phyloP scores from a whole-genome alignment of 495 filamentous ascomycete species.

The Penicillium lagena region DNA sequence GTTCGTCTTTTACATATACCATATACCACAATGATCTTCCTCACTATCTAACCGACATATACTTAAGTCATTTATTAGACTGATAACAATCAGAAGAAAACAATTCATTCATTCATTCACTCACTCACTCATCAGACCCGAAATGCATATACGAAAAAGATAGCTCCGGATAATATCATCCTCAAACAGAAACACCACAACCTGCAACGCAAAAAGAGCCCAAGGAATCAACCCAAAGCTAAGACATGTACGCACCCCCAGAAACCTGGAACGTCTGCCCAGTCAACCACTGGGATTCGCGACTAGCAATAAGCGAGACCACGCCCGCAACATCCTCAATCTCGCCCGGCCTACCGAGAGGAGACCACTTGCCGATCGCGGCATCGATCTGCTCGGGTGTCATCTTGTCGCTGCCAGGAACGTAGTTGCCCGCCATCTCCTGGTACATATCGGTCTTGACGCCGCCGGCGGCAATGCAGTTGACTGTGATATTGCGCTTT shows the following conservation, averaged over 20 bases:
- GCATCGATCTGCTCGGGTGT: slow-evolving; percentile 22
- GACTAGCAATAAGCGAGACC: slow-evolving; percentile 45
- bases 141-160: too few species aligned
- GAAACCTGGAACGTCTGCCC: slow-evolving; percentile 49
- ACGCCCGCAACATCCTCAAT: slow-evolving; percentile 48
- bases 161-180: too few species aligned
- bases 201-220: too few species aligned
- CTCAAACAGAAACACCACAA: too few species aligned
- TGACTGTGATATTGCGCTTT: slow-evolving; percentile 42
- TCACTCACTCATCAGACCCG: too few species aligned
- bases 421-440: slow-evolving; percentile 30
- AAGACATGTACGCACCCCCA: slow-evolving; percentile 31
- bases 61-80: too few species aligned
- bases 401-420: slow-evolving; percentile 28
- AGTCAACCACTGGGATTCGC: slow-evolving; percentile 41
- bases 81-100: too few species aligned
- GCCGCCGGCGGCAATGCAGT: slow-evolving; percentile 47
- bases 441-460: slow-evolving; percentile 33
- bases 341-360: slow-evolving; percentile 44
- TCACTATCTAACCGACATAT: too few species aligned
- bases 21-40: too few species aligned
- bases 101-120: too few species aligned
- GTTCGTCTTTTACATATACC: too few species aligned
- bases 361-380: slow-evolving; percentile 18
- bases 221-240: not conserved